A percentile compares a stretch with the other conserved stretches of the same genome.
phyloP scores from a whole-genome alignment of 345 rosid species.

The Cochlearia excelsa region DNA sequence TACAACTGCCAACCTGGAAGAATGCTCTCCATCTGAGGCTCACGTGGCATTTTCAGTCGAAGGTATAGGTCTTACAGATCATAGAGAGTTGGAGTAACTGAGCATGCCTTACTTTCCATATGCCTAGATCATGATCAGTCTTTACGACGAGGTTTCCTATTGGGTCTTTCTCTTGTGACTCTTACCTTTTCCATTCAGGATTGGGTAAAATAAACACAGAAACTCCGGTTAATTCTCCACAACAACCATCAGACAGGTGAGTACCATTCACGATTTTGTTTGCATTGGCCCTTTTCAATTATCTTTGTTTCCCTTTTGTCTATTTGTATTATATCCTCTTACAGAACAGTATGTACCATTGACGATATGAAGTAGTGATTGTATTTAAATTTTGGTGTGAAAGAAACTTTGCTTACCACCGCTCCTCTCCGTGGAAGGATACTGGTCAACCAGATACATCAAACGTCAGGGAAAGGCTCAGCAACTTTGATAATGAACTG shows the following conservation, averaged over 20 bases:
- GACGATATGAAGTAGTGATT: slow-evolving; percentile 14
- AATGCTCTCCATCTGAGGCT: slow-evolving; percentile 48
- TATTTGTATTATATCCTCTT: slow-evolving; percentile 7
- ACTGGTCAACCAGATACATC: slow-evolving; percentile 38
- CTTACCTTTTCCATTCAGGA: slow-evolving; percentile 45
- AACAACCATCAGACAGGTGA: slow-evolving; percentile 51
- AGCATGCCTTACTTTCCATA: neutral
- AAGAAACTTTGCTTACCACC: slow-evolving; percentile 24
- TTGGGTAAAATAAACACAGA: slow-evolving; percentile 63
- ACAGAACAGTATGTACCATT: slow-evolving; percentile 8
- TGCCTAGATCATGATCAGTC: neutral
- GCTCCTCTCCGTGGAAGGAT: slow-evolving; percentile 44
- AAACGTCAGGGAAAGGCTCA: slow-evolving; percentile 29
- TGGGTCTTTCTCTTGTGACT: slow-evolving; percentile 14
- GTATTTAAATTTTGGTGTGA: slow-evolving; percentile 20
- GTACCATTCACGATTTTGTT: slow-evolving; percentile 7
- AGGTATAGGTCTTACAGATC: slow-evolving; percentile 44
- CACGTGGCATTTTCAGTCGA: slow-evolving; percentile 84
- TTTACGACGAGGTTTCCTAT: slow-evolving; percentile 2
- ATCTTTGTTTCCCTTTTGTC: slow-evolving; percentile 5
- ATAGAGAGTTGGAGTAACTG: neutral
- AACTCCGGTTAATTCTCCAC: slow-evolving; percentile 67
- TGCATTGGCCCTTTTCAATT: neutral
- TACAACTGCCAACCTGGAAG: slow-evolving; percentile 36
- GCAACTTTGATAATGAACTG: slow-evolving; percentile 49